Evolutionary conservation across 371 early-diverging fungal genomes (phyloP).

Genomic region (Fennellomyces sp.): DNA sequence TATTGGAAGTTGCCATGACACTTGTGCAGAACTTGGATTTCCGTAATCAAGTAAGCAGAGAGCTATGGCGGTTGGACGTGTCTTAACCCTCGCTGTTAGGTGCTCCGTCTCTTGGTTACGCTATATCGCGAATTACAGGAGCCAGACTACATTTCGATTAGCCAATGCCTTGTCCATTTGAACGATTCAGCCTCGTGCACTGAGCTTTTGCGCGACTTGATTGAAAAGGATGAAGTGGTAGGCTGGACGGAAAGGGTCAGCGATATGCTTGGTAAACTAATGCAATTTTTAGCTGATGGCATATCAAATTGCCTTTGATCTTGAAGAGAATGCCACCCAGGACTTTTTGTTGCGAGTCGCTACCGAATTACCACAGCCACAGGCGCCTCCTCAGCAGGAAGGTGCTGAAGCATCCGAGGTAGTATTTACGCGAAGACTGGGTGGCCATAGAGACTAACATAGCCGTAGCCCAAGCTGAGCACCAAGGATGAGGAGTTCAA

Average conservation of each 20-base stretch:
- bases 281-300: slow-evolving; percentile 68
- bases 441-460: too few species aligned
- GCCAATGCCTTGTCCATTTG: slow-evolving; percentile 90
- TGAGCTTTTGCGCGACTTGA: slow-evolving; percentile 69
- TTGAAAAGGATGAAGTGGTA: slow-evolving; percentile 61
- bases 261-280: background rate
- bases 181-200: slow-evolving; percentile 78
- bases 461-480: background rate
- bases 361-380: slow-evolving; percentile 52
- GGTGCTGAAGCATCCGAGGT: slow-evolving; percentile 51
- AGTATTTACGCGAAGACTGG: background rate
- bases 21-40: slow-evolving; percentile 81
- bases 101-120: slow-evolving; percentile 81
- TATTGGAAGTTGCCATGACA: slow-evolving; percentile 80
- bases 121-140: slow-evolving; percentile 77
- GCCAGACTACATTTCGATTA: slow-evolving; percentile 91
- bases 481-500: slow-evolving; percentile 20
- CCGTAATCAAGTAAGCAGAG: slow-evolving; percentile 79
- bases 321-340: slow-evolving; percentile 94
- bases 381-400: slow-evolving; percentile 24
- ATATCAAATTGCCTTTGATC: slow-evolving; percentile 97
- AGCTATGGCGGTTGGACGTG: too few species aligned
- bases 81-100: too few species aligned
- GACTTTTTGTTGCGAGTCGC: slow-evolving; percentile 84
- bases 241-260: background rate